These are phyloP conservation scores for Scutellaria barbata DNA, from an alignment of 257 asterid genomes.

Conservation along the genomic window DNA sequence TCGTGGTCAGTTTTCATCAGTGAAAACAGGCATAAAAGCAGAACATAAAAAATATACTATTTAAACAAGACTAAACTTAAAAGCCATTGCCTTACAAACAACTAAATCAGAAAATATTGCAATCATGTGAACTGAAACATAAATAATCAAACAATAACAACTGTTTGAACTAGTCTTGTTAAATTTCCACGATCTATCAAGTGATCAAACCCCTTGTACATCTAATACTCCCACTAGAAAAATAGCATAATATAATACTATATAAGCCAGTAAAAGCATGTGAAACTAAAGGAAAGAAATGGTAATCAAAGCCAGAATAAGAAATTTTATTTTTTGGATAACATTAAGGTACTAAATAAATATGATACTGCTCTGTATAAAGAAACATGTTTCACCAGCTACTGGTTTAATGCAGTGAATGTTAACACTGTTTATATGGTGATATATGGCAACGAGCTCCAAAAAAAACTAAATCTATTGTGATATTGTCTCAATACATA, in stretches of 20 bases:
- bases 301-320: neutral
- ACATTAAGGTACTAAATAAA: neutral
- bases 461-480: neutral
- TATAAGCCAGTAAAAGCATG: neutral
- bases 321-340: neutral
- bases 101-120: neutral
- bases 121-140: conserved; percentile 44
- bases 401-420: conserved; percentile 3
- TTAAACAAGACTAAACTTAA: conserved; percentile 17
- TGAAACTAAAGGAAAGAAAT: neutral
- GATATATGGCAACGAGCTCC: neutral
- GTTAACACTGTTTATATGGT: neutral
- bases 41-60: neutral
- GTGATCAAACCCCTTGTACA: conserved; percentile 16
- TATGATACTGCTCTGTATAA: neutral
- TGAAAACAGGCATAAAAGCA: neutral
- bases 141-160: conserved; percentile 14
- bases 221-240: neutral
- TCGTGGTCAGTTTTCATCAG: conserved; percentile 6
- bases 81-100: neutral
- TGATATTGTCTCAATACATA: neutral
- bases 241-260: neutral
- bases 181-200: conserved; percentile 15
- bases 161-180: neutral
- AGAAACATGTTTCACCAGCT: neutral